Evolutionary conservation across 257 asterid species (phyloP).

Genomic region (Cordia subcordata): DNA sequence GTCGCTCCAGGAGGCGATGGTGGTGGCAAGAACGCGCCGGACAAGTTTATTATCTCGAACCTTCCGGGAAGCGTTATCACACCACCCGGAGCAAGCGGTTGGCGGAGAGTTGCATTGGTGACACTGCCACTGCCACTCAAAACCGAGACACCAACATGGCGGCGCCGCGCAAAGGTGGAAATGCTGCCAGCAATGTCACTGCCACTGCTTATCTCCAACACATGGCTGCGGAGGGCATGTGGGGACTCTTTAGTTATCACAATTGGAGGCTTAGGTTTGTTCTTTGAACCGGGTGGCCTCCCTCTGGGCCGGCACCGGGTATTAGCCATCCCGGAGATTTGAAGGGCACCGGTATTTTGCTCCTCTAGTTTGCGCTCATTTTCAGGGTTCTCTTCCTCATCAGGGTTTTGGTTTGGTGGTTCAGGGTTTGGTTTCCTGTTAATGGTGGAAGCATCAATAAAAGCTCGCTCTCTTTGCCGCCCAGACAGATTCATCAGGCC

Average conservation of each 20-base stretch:
- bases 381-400: slow-evolving; percentile 27
- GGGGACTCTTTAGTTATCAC: slow-evolving; percentile 68
- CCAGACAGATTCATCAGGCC: slow-evolving; percentile 18
- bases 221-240: slow-evolving; percentile 69
- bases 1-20: slow-evolving; percentile 60
- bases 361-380: slow-evolving; percentile 26
- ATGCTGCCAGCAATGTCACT: slow-evolving; percentile 56
- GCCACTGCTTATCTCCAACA: slow-evolving; percentile 57
- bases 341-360: slow-evolving; percentile 41
- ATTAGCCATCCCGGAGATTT: slow-evolving; percentile 40
- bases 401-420: slow-evolving; percentile 26
- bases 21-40: slow-evolving; percentile 68
- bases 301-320: slow-evolving; percentile 63
- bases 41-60: slow-evolving; percentile 58
- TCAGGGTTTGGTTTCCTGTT: slow-evolving; percentile 27
- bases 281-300: slow-evolving; percentile 69
- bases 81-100: slow-evolving; percentile 50
- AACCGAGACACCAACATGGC: slow-evolving; percentile 68
- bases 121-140: slow-evolving; percentile 68
- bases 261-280: slow-evolving; percentile 66
- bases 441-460: slow-evolving; percentile 16
- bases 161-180: slow-evolving; percentile 48
- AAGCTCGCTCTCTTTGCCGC: slow-evolving; percentile 27
- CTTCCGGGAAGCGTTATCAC: slow-evolving; percentile 56
- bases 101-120: slow-evolving; percentile 55